A percentile compares a stretch with the other conserved stretches of the same genome.
phyloP scores from a whole-genome alignment of 2,329 filamentous ascomycete genomes.

The Akanthomyces lecanii region DNA sequence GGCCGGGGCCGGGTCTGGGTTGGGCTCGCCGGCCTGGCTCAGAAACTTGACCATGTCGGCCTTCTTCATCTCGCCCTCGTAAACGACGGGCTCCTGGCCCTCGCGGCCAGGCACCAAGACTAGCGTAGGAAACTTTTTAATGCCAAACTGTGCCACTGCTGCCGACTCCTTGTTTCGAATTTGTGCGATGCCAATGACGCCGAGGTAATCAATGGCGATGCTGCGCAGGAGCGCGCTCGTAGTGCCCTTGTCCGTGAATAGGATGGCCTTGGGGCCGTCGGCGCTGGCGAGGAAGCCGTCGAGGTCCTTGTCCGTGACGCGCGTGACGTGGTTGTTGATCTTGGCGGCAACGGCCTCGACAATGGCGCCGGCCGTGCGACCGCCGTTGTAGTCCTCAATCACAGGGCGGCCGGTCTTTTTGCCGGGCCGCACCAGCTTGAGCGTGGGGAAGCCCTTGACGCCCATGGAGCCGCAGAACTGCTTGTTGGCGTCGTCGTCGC shows the following conservation, averaged over 20 bases:
- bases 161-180: slow-evolving; percentile 74
- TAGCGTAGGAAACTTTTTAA: slow-evolving; percentile 75
- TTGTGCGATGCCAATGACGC: slow-evolving; percentile 73
- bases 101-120: slow-evolving; percentile 68
- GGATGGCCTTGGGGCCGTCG: slow-evolving; percentile 73
- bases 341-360: slow-evolving; percentile 78
- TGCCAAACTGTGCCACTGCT: slow-evolving; percentile 67
- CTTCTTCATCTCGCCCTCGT: slow-evolving; percentile 83
- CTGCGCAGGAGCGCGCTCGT: slow-evolving; percentile 79
- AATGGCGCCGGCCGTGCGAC: slow-evolving; percentile 78
- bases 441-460: slow-evolving; percentile 88
- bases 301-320: slow-evolving; percentile 73
- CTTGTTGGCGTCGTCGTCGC: slow-evolving; percentile 92
- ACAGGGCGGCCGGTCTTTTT: slow-evolving; percentile 71
- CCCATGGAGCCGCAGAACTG: slow-evolving; percentile 78
- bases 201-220: slow-evolving; percentile 86
- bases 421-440: slow-evolving; percentile 86
- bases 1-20: slow-evolving; percentile 61
- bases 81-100: slow-evolving; percentile 63
- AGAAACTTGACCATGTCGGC: slow-evolving; percentile 77
- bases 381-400: slow-evolving; percentile 87
- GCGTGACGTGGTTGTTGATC: slow-evolving; percentile 88
- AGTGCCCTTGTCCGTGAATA: slow-evolving; percentile 91
- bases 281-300: slow-evolving; percentile 69
- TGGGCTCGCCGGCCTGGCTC: slow-evolving; percentile 71